Evolutionary conservation across 129 eudicot species (phyloP), one percentile per base, ranked within the genome.

Genomic region (Flaveria bidentis): DNA sequence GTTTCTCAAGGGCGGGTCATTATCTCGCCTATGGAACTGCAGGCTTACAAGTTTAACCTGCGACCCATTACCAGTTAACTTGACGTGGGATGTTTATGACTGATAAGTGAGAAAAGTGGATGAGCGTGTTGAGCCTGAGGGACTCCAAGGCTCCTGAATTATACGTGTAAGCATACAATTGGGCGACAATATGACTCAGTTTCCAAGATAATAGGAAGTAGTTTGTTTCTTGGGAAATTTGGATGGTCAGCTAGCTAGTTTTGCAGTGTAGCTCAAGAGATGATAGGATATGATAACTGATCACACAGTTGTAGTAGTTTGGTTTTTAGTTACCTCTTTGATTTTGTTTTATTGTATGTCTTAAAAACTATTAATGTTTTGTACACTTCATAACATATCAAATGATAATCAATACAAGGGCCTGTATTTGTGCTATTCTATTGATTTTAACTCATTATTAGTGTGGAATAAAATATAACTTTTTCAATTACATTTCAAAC

Each of bases 11-110:
- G 99, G 56, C 89, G 89, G 74, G 83, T 95, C 7, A 72, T 87
- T 39, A 82, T 95, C 28, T 84, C 91, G 28, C 97, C 99, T 57
- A 95, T 95, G 99, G 99, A 95, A 72, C 81, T 95, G 69, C 96
- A 87, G 81, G 94, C 99, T 75, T 89, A 89, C 85, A 95, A 82
- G n/a, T 84, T 95, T 28, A 89, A 91, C 67, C 70, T 94, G 68
- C 83, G 79, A 50, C 96, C 93, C 50, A 44, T 68, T 58, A 2
- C 50, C 70, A 69, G 67, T 26, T 80, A 65, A 46, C 26, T 41
- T 63, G 47, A 50, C 56, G 68, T 63, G 16, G 58, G 50, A 33
- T 44, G 22, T 46, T 67, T 45, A 23, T 65, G 45, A 36, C 33
- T 20, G 39, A 25, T 72, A 50, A 52, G 22, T 26, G 68, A 64